Percentiles rank a stretch among this genome's conserved stretches.
phyloP scores from a whole-genome alignment of 2,329 filamentous ascomycete species.

The Hymenoscyphus fructigenus region DNA sequence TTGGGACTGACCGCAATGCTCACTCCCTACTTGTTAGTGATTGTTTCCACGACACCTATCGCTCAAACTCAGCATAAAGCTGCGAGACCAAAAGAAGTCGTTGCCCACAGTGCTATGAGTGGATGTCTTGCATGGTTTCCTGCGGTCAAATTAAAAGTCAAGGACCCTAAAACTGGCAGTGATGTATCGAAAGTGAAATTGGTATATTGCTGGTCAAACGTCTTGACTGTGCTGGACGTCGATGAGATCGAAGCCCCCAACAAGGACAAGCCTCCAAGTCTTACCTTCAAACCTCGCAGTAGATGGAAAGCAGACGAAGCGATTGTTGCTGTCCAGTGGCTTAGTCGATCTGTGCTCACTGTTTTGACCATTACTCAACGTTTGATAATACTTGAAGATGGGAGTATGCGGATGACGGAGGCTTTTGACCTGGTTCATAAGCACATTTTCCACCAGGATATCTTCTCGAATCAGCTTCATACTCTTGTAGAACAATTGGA shows the following conservation, averaged over 20 bases:
- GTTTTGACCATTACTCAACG: conserved; percentile 93
- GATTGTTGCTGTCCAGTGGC: conserved; percentile 95
- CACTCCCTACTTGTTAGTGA: conserved; percentile 91
- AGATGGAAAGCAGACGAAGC: conserved; percentile 93
- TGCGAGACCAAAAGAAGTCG: conserved; percentile 84
- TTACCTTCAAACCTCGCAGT: conserved; percentile 79
- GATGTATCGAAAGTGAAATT: conserved; percentile 80
- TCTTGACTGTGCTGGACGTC: conserved; percentile 90
- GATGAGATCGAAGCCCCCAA: conserved; percentile 68
- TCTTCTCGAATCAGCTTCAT: conserved; percentile 86
- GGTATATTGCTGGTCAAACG: conserved; percentile 97
- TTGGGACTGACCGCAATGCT: conserved; percentile 93
- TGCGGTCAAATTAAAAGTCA: conserved; percentile 83
- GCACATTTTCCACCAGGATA: conserved; percentile 86
- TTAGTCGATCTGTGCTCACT: conserved; percentile 87
- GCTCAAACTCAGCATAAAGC: conserved; percentile 97
- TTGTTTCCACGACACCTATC: conserved; percentile 94
- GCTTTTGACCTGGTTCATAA: conserved; percentile 89
- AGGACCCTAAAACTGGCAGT: conserved; percentile 64
- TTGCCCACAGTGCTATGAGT: conserved; percentile 86
- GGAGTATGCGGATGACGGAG: conserved; percentile 85
- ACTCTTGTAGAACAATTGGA: conserved; percentile 83
- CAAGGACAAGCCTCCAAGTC: conserved; percentile 72
- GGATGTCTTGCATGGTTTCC: conserved; percentile 97
- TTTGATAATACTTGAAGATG: conserved; percentile 88